Percentiles rank a stretch among this genome's conserved stretches.
These are phyloP conservation scores for Magnaporthiopsis poae DNA, from an alignment of 2,329 filamentous ascomycete species.

Conservation along the genomic window DNA sequence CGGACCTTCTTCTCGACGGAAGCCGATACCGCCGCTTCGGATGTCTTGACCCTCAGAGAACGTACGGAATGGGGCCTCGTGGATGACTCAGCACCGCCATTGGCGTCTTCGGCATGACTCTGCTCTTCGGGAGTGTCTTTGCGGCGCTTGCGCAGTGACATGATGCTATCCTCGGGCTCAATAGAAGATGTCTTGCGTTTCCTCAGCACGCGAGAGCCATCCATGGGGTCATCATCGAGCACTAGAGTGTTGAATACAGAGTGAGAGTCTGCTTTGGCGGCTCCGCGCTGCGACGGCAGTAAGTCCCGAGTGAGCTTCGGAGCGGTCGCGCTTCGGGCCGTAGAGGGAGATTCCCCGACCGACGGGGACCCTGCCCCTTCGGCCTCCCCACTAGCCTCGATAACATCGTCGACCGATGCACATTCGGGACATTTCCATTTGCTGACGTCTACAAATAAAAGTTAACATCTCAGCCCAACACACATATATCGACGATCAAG, in stretches of 20 bases:
- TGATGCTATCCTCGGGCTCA: slow-evolving; percentile 47
- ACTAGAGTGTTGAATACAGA: slow-evolving; percentile 68
- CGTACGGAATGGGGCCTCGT: slow-evolving; percentile 40
- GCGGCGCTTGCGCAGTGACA: slow-evolving; percentile 44
- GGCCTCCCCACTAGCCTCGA: slow-evolving; percentile 18
- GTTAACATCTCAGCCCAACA: slow-evolving; percentile 18
- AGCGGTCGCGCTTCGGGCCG: slow-evolving; percentile 45
- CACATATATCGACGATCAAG: background rate
- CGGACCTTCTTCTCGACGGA: slow-evolving; percentile 34
- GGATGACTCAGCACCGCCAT: slow-evolving; percentile 21
- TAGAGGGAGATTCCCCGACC: slow-evolving; percentile 21
- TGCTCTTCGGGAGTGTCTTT: slow-evolving; percentile 37
- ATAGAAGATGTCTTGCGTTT: slow-evolving; percentile 75
- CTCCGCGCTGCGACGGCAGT: slow-evolving; percentile 56
- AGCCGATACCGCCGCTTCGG: slow-evolving; percentile 25
- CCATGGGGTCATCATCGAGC: slow-evolving; percentile 61
- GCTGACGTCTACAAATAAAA: slow-evolving; percentile 26
- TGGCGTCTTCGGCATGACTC: slow-evolving; percentile 22
- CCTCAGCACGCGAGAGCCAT: slow-evolving; percentile 66
- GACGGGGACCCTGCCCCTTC: slow-evolving; percentile 16
- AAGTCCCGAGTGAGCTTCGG: slow-evolving; percentile 62
- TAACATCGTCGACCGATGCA: slow-evolving; percentile 21
- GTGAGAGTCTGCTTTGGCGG: slow-evolving; percentile 58
- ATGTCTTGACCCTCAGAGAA: slow-evolving; percentile 44
- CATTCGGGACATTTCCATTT: slow-evolving; percentile 46